A percentile compares a stretch with the other conserved stretches of the same genome.
Conservation (phyloP, 352 stramenopile genomes). For the Peronosclerospora sorghi region DNA sequence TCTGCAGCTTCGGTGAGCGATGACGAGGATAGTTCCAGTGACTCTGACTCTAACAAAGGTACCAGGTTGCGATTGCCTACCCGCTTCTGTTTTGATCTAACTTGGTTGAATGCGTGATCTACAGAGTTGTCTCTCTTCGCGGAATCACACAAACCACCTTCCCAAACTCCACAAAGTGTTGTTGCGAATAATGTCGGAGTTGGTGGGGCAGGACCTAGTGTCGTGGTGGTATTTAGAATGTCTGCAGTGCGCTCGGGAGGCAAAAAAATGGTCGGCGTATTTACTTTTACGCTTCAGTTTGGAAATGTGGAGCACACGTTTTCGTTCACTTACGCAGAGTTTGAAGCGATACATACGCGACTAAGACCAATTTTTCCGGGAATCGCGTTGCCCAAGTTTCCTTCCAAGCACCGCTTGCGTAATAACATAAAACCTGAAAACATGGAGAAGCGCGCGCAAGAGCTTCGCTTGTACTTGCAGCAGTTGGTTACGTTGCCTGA, state of each 20-base stretch:
- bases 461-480: slow-evolving; percentile 68
- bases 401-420: slow-evolving; percentile 58
- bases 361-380: slow-evolving; percentile 22
- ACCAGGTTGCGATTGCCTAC: background rate
- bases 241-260: slow-evolving; percentile 44
- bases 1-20: slow-evolving; percentile 8
- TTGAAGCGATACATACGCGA: slow-evolving; percentile 56
- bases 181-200: slow-evolving; percentile 12
- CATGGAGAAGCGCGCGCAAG: slow-evolving; percentile 75
- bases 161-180: slow-evolving; percentile 13
- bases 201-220: slow-evolving; percentile 13
- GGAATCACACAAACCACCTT: slow-evolving; percentile 7
- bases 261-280: slow-evolving; percentile 55
- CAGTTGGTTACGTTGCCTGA: slow-evolving; percentile 37
- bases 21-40: slow-evolving; percentile 21
- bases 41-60: slow-evolving; percentile 24
- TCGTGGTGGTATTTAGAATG: slow-evolving; percentile 40
- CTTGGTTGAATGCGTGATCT: background rate
- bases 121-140: slow-evolving; percentile 18
- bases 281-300: slow-evolving; percentile 53
- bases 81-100: slow-evolving; percentile 1
- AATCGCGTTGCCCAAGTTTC: slow-evolving; percentile 54
- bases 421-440: slow-evolving; percentile 79
- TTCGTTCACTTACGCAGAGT: slow-evolving; percentile 55
- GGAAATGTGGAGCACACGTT: slow-evolving; percentile 39